Evolutionary conservation across 1,284 basidiomycete species (phyloP), one percentile per base, ranked within the genome.

Genomic region (Irpex sp.): DNA sequence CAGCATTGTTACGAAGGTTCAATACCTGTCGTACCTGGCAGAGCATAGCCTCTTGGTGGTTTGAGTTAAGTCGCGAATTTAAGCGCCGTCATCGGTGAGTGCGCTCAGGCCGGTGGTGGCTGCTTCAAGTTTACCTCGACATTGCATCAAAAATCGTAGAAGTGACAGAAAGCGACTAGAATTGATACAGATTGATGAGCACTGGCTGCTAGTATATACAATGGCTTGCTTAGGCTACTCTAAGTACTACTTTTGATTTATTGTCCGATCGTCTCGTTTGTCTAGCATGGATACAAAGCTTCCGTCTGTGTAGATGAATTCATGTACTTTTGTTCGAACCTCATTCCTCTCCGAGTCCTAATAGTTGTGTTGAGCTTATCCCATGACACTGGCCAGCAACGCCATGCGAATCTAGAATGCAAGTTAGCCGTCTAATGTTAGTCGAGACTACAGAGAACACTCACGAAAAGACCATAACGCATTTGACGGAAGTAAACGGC

Each of bases 401-500:
- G 91, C 91, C 91, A 92, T 92, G 61, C 91, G 87, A 69, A 92
- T 84, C 89, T 91, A 69, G 66, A 61, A 63, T 26, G 8, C 55
- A 59, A 34, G 36, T 34, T 17, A 44, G 4, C 11, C 6, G 31
- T 11, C 37, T 34, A 58, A 6, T 15, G 63, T 4, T 19, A 58
- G 26, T 17, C n/a, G 60, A 26, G 36, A n/a, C 40, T 1, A 11
- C 3, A 3, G n/a, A 47, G n/a, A 5, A 4, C 15, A 86, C 93
- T 77, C 72, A 97, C 93, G 76, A 96, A 98, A 68, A 98, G 89
- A 60, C 97, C 97, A 77, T 97, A 97, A 66, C 96, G 91, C 96
- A 98, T 98, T 76, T 98, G 96, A 58, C 97, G 88, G 90, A 98
- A 98, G 81, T 98, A 99, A 37, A 96, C 96, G 0, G 96, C 97